Evolutionary conservation across 2,329 filamentous ascomycete species (phyloP).

Genomic region (Polytolypa hystricis): DNA sequence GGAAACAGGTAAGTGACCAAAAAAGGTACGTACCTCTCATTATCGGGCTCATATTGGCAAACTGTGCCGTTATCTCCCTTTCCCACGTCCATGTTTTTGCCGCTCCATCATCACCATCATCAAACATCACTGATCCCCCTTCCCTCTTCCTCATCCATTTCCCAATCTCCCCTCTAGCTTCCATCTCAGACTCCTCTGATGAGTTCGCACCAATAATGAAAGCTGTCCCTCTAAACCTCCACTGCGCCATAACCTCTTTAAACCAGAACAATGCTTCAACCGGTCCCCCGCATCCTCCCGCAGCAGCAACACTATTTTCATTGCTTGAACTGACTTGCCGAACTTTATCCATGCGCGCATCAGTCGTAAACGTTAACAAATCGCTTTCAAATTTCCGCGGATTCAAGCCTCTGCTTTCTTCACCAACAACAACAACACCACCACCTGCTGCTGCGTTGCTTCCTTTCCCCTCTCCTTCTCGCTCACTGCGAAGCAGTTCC

Average conservation of each 20-base stretch:
- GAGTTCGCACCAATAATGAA: conserved; percentile 67
- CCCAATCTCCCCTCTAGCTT: conserved; percentile 46
- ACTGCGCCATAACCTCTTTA: conserved; percentile 60
- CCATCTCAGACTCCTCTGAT: conserved; percentile 36
- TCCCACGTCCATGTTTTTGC: conserved; percentile 60
- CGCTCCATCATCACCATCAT: conserved; percentile 2
- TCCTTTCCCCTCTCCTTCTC: neutral
- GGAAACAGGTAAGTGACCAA: neutral
- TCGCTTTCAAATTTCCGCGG: conserved; percentile 63
- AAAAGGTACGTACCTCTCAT: conserved; percentile 54
- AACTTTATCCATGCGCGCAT: conserved; percentile 76
- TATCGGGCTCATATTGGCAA: conserved; percentile 73
- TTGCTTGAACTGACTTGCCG: conserved; percentile 52
- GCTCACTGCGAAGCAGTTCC: conserved; percentile 43
- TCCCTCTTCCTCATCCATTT: conserved; percentile 40
- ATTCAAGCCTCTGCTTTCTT: conserved; percentile 39
- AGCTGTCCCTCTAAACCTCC: conserved; percentile 67
- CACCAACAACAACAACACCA: too few species aligned
- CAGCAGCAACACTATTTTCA: conserved; percentile 36
- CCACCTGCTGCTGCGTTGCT: too few species aligned
- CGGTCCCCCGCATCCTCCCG: conserved; percentile 53
- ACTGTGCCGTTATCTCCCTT: conserved; percentile 72
- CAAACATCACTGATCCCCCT: conserved; percentile 16
- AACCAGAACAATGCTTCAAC: conserved; percentile 84
- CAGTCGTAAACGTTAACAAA: conserved; percentile 72